A percentile compares a stretch with the other conserved stretches of the same genome.
These are phyloP conservation scores for Marasmius tenuissimus DNA, from an alignment of 1,284 basidiomycete species.

Conservation along the genomic window DNA sequence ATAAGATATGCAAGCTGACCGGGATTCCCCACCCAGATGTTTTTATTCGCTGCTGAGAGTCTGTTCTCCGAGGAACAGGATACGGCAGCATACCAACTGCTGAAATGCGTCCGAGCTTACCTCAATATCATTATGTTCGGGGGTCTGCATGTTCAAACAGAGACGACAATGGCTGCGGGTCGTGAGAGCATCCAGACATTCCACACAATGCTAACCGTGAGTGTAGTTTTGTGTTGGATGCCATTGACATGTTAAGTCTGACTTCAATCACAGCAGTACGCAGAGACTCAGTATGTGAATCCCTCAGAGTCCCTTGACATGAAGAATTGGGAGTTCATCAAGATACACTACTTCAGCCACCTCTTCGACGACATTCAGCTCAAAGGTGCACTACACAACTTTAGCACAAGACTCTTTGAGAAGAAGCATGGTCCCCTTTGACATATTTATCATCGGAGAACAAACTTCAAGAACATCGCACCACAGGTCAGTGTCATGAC, in stretches of 20 bases:
- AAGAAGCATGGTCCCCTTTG: constrained; percentile 18
- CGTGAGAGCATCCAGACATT: not conserved
- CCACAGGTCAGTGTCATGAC: constrained; percentile 10
- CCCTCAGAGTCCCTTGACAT: no score
- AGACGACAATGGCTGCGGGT: not conserved
- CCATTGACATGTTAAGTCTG: no score
- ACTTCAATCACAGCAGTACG: no score
- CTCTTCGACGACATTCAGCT: no score
- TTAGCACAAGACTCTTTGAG: constrained; percentile 25
- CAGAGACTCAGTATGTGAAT: no score
- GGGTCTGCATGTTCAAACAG: constrained; percentile 2
- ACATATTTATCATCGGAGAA: constrained; percentile 8
- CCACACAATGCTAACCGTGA: not conserved
- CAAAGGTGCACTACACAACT: no score
- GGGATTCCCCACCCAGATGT: no score
- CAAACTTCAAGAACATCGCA: constrained; percentile 15
- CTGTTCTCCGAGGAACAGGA: not conserved
- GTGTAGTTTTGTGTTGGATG: no score
- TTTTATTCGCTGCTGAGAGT: constrained; percentile 4
- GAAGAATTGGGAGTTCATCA: constrained; percentile 25
- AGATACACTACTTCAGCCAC: constrained; percentile 21
- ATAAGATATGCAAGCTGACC: not conserved
- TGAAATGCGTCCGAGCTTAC: constrained; percentile 1
- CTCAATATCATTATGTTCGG: constrained; percentile 9
- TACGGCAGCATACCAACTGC: constrained; percentile 1